A percentile compares a stretch with the other conserved stretches of the same genome.
phyloP scores from a whole-genome alignment of 306 rosid genomes.

The Vigna unguiculata region DNA sequence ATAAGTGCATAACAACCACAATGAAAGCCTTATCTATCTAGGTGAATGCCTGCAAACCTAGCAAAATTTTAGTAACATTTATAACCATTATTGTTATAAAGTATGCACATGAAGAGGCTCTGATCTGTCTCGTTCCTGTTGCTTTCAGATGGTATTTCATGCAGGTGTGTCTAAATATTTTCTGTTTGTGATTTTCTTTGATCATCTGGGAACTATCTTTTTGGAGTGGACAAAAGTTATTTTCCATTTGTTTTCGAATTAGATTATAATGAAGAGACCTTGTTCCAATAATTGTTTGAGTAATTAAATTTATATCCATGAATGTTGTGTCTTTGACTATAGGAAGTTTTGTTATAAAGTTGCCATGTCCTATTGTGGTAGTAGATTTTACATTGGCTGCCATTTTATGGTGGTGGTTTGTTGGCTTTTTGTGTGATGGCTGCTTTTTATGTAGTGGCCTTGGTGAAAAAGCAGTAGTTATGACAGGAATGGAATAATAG shows the following conservation, averaged over 20 bases:
- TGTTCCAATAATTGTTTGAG: background rate
- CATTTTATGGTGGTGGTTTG: too few species aligned
- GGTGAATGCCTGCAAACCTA: background rate
- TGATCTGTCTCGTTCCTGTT: slow-evolving; percentile 3
- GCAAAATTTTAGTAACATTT: background rate
- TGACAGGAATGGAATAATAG: too few species aligned
- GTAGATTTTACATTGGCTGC: too few species aligned
- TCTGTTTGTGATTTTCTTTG: background rate
- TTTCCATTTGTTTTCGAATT: background rate
- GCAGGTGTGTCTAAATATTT: background rate
- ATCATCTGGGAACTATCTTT: background rate
- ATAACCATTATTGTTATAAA: background rate
- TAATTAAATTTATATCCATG: background rate
- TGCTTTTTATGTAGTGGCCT: too few species aligned
- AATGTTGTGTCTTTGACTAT: background rate
- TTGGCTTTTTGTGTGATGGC: too few species aligned
- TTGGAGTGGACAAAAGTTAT: background rate
- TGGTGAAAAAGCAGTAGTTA: too few species aligned
- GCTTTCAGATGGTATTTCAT: background rate
- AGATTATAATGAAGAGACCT: background rate
- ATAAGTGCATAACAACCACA: background rate
- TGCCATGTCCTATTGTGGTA: too few species aligned
- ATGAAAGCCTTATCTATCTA: background rate
- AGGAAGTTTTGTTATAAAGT: too few species aligned
- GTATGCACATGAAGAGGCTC: background rate